Conservation (phyloP, 331 rosid genomes). For the Prunus yedoensis region DNA sequence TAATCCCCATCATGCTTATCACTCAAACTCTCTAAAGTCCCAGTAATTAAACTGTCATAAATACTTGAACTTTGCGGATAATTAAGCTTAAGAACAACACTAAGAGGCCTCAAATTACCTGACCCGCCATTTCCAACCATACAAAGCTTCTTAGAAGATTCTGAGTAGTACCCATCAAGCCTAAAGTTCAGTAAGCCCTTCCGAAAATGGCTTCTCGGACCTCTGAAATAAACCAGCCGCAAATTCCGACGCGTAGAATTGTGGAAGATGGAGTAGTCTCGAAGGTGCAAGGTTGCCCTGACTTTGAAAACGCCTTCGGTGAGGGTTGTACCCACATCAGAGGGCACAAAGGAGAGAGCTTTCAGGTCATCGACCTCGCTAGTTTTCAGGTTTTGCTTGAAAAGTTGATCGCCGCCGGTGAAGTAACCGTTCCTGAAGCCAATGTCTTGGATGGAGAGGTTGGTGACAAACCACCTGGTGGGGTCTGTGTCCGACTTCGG, state of each 20-base stretch:
- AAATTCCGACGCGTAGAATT: slow-evolving; percentile 27
- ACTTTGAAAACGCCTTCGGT: slow-evolving; percentile 37
- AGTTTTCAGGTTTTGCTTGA: slow-evolving; percentile 28
- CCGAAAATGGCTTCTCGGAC: slow-evolving; percentile 32
- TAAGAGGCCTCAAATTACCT: slow-evolving; percentile 22
- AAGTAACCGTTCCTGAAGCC: slow-evolving; percentile 46
- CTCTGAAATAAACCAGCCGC: slow-evolving; percentile 38
- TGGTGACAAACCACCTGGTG: slow-evolving; percentile 14
- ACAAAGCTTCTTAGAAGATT: slow-evolving; percentile 66
- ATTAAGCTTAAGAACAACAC: slow-evolving; percentile 66
- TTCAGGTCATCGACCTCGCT: neutral
- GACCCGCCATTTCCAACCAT: slow-evolving; percentile 57
- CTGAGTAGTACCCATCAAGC: slow-evolving; percentile 62
- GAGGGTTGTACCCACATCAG: slow-evolving; percentile 19
- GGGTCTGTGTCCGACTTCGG: slow-evolving; percentile 26
- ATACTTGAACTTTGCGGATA: slow-evolving; percentile 40
- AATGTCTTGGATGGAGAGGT: slow-evolving; percentile 19
- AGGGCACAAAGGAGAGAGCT: slow-evolving; percentile 23
- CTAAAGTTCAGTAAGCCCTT: slow-evolving; percentile 25
- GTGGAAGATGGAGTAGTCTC: neutral
- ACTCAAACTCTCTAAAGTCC: slow-evolving; percentile 63
- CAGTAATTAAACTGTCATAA: slow-evolving; percentile 54
- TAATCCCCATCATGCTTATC: slow-evolving; percentile 26
- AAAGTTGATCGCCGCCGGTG: slow-evolving; percentile 57
- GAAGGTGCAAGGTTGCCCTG: slow-evolving; percentile 39